These are phyloP conservation scores for Xylaria arbuscula DNA, from an alignment of 2,329 filamentous ascomycete species.

Conservation along the genomic window DNA sequence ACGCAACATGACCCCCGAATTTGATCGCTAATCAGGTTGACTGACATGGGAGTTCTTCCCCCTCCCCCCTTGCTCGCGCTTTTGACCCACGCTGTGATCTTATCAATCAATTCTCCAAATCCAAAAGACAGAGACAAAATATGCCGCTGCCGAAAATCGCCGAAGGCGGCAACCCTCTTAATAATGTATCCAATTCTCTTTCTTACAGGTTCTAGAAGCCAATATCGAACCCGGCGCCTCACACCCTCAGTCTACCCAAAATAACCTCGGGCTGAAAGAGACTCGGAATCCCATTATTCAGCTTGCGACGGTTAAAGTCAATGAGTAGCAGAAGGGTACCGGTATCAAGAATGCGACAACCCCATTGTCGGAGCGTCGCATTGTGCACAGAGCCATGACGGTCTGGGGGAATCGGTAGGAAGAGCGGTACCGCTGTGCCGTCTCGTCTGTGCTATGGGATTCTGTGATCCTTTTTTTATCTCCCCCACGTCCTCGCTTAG, in stretches of 20 bases:
- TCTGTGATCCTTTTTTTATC: conserved; percentile 18
- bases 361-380: conserved; percentile 24
- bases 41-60: conserved; percentile 13
- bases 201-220: conserved; percentile 28
- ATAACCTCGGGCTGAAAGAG: conserved; percentile 14
- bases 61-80: conserved; percentile 4
- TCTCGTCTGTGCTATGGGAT: conserved; percentile 5
- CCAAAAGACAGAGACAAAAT: not conserved
- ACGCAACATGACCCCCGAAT: conserved; percentile 11
- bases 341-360: conserved; percentile 14
- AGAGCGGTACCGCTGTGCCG: conserved; percentile 20
- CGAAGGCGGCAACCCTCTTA: not conserved
- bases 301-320: conserved; percentile 24
- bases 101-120: conserved; percentile 20
- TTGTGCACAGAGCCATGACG: conserved; percentile 8
- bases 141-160: conserved; percentile 6
- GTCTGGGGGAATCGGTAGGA: conserved; percentile 7
- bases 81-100: conserved; percentile 14
- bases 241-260: conserved; percentile 10
- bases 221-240: conserved; percentile 3
- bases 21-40: conserved; percentile 24
- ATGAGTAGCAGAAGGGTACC: conserved; percentile 14
- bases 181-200: conserved; percentile 6
- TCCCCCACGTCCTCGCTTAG: conserved; percentile 25
- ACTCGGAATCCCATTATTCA: conserved; percentile 16